Evolutionary conservation across 768 basidiomycete species (phyloP), one percentile per base, ranked within the genome.

Genomic region (Russula virescens): DNA sequence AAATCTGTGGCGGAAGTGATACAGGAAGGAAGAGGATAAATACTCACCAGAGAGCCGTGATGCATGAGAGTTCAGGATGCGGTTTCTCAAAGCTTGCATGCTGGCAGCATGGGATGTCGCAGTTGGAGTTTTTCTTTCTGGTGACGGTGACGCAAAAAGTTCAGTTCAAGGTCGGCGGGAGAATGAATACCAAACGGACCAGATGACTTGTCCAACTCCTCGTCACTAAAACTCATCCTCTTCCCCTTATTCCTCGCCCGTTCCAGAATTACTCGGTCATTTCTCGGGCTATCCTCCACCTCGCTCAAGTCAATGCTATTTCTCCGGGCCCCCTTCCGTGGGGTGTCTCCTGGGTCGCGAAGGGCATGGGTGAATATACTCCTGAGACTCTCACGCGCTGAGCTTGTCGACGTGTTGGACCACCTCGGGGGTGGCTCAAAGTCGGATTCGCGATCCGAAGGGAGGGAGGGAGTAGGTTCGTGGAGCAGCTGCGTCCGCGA

Each of bases 231-330:
- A 19, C 67, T 68, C 43, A 53, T 66, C 61, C 65, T 59, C 55
- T 66, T 63, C 0, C 65, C 67, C 48, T 60, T 63, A 53, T 60
- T 63, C 61, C 55, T 52, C 58, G 58, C 62, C 11, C 67, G 61
- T 47, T 68, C 67, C 50, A 62, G 58, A 9, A 58, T 59, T 3
- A 68, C 61, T 21, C 58, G 46, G 18, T 66, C 64, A 19, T 60
- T 62, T 35, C 67, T 58, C 34, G 67, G 67, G 23, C 65, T 68
- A n/a, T 68, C 67, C 49, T 66, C 64, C n/a, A 66, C 65, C 61
- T 63, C 67, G 58, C 67, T 66, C 49, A 42, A 51, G 45, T 68
- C 67, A n/a, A 68, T 66, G 58, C 67, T 68, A 45, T 68, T 68
- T 42, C 67, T 59, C 40, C 67, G 57, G 19, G 26, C 51, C 19